Evolutionary conservation across 2,329 filamentous ascomycete species (phyloP).

Genomic region (Fonsecaea monophora): DNA sequence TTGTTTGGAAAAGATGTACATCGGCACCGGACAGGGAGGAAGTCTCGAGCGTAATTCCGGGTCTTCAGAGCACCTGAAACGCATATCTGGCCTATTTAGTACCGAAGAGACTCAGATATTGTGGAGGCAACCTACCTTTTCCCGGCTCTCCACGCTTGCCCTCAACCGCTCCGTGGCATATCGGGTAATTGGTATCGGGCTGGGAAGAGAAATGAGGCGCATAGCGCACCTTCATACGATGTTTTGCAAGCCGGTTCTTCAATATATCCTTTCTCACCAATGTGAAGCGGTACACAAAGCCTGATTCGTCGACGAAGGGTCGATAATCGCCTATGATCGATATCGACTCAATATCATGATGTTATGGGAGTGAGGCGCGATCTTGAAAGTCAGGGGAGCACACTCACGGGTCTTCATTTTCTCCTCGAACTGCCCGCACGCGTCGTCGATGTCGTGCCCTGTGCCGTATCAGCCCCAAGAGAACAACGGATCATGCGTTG

Average conservation of each 20-base stretch:
- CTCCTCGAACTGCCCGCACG: constrained; percentile 34
- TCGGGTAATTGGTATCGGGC: constrained; percentile 14
- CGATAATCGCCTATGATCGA: constrained; percentile 63
- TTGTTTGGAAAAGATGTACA: constrained; percentile 16
- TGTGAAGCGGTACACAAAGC: constrained; percentile 69
- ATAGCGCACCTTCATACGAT: constrained; percentile 63
- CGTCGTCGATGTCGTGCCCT: constrained; percentile 38
- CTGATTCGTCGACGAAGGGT: constrained; percentile 67
- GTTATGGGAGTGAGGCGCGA: not conserved
- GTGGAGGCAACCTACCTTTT: constrained; percentile 3
- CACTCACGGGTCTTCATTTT: constrained; percentile 39
- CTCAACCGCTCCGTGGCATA: constrained; percentile 12
- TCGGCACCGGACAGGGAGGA: constrained; percentile 25
- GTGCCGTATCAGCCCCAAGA: constrained; percentile 21
- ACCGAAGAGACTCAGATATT: not conserved
- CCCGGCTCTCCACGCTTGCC: constrained; percentile 1
- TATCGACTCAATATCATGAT: constrained; percentile 10
- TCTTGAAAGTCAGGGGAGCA: not conserved
- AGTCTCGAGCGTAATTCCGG: not conserved
- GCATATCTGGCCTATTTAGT: not conserved
- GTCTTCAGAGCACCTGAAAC: not conserved
- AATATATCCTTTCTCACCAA: constrained; percentile 61
- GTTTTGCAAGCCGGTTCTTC: constrained; percentile 63
- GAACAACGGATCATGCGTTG: not conserved
- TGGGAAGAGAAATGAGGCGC: constrained; percentile 23